phyloP scores from a whole-genome alignment of 306 rosid species.

The Begonia peltatifolia region DNA sequence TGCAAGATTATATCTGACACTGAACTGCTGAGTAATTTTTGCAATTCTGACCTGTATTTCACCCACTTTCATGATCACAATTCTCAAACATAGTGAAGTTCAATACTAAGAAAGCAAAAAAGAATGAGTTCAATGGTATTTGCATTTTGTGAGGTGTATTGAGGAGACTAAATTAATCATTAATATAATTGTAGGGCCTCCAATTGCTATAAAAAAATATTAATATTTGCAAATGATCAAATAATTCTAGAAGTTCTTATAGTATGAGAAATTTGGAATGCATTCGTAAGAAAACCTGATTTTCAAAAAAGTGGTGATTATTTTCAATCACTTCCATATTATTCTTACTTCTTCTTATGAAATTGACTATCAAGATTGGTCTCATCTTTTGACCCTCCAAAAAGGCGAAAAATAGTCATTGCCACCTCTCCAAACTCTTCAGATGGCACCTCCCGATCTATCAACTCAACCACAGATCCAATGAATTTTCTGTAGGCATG shows the following conservation, averaged over 20 bases:
- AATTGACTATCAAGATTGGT: constrained; percentile 10
- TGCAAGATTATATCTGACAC: constrained; percentile 48
- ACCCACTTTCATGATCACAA: constrained; percentile 10
- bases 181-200: neutral
- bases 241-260: too few relatives aligned
- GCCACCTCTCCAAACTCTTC: constrained; percentile 82
- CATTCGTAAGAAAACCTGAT: neutral
- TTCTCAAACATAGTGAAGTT: neutral
- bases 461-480: constrained; percentile 67
- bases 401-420: constrained; percentile 21
- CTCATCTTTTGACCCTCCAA: constrained; percentile 19
- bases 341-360: constrained; percentile 37
- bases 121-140: neutral
- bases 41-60: constrained; percentile 55
- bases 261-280: too few relatives aligned
- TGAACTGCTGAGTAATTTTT: constrained; percentile 45
- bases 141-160: neutral
- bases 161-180: too few relatives aligned
- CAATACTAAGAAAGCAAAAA: too few relatives aligned
- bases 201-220: neutral
- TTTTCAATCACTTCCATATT: neutral
- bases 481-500: constrained; percentile 54
- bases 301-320: too few relatives aligned
- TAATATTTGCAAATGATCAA: too few relatives aligned
- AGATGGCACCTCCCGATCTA: constrained; percentile 68